Evolutionary conservation across 768 basidiomycete species (phyloP), one percentile per base, ranked within the genome.

Genomic region (Cyathus striatus): DNA sequence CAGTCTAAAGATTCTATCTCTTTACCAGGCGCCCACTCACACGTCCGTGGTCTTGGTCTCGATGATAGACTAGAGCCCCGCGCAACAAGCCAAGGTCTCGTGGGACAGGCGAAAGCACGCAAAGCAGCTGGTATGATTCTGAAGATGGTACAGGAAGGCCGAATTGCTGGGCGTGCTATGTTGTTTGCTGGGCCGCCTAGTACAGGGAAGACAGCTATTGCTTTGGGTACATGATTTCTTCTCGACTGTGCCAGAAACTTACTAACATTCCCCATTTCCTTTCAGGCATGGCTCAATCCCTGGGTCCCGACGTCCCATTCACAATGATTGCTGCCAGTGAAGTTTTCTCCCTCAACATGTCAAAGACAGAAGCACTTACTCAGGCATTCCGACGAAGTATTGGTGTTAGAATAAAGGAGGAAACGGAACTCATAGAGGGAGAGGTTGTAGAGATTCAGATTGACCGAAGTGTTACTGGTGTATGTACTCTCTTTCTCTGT

Each of bases 301-400:
- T 99, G 17, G 96, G 96, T 0, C 55, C 85, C 7, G 96, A 97
- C 55, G 95, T 98, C 1, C 96, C 96, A 0, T 99, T 98, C 62
- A 97, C 93, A 5, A 93, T 91, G 82, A 92, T 99, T 56, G 90
- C 93, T 13, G 96, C 86, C 17, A 93, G 90, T 69, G 96, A 99
- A 64, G 94, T 99, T 46, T 98, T 95, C 70, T 97, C 94, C 34
- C 75, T 96, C 25, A 91, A 93, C 55, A 96, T 98, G 90, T 93
- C 89, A 22, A 98, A 97, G 68, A 99, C 96, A 2, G 96, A 99
- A 60, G 93, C 93, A 17, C 76, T 99, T 47, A 98, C 94, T 0
- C 95, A 98, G 60, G 92, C 94, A 0, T 90, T 99, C 66, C 76
- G 95, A 53, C 73, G 95, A 54, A 92, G 91, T 57, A 99, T 99